Base-by-base conservation (phyloP, 2,329 filamentous ascomycete species). In the Chrysoporthe puriensis region DNA sequence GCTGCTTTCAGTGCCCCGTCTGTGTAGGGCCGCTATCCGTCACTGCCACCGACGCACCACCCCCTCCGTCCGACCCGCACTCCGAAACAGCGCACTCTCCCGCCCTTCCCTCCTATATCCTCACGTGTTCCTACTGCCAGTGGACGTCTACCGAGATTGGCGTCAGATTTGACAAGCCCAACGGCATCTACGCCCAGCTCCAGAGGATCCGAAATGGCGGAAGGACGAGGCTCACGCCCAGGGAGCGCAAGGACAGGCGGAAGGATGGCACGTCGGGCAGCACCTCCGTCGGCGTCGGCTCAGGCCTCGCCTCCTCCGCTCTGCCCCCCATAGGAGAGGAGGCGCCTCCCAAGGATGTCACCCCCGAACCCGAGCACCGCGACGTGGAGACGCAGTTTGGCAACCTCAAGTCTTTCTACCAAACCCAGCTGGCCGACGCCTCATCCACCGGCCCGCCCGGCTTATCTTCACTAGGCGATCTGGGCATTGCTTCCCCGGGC, bases 1-100 rank as follows among this genome's bases (percentile, higher is more conserved):
- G 94, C 77, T 99, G 96, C 79, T 98, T 96, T 82, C 93, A 96
- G 76, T 99, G 96, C 74, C 96, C 96, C 0, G 84, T 94, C 71
- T 99, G 96, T 78, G 89, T 92, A 40, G 89, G 93, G 0, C 91
- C 93, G 14, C 85, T 98, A 52, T 85, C 89, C 26, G 89, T 96
- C 63, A 91, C 89, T 64, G 88, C 89, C 26, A 80, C 94, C 69
- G 91, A 94, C 65, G 81, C 85, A 46, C 76, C 83, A 1, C 76
- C 82, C 36, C 83, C 85, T 46, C 77, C 72, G 79, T 26, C 79
- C 74, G 66, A 81, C 82, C 50, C 78, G 5, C 77, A 78, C 16
- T 76, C 82, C n/a, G 84, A 84, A 52, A 78, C 76, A 68, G 74
- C 81, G 42, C 66, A 75, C 60, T 62, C 79, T 36, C 68, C 77